A percentile compares a stretch with the other conserved stretches of the same genome.
phyloP scores from a whole-genome alignment of 345 rosid genomes.

The Salix caprea region DNA sequence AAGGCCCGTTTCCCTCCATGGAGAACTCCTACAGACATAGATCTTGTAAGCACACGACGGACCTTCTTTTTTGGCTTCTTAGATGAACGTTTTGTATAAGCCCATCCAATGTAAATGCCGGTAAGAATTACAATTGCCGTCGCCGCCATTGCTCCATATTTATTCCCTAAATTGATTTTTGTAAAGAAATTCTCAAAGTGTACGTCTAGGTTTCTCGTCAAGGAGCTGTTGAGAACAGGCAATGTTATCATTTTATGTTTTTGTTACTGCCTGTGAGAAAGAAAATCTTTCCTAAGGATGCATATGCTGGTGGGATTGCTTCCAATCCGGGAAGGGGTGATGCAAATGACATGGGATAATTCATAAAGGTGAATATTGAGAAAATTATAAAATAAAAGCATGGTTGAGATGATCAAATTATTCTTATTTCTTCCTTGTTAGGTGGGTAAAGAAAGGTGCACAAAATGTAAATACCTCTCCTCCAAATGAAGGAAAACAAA shows the following conservation, averaged over 20 bases:
- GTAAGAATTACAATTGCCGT: constrained; percentile 37
- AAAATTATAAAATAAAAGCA: background rate
- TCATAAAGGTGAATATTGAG: background rate
- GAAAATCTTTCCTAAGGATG: background rate
- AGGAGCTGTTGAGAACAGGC: background rate
- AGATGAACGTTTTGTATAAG: constrained; percentile 31
- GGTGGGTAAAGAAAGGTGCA: constrained; percentile 21
- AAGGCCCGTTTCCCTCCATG: constrained; percentile 52
- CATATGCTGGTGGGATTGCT: background rate
- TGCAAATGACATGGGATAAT: background rate
- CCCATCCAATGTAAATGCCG: constrained; percentile 42
- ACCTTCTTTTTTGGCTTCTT: constrained; percentile 9
- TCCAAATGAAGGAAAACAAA: background rate
- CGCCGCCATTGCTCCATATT: constrained; percentile 38
- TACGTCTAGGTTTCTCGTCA: background rate
- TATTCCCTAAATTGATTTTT: constrained; percentile 25
- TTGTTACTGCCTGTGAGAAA: background rate
- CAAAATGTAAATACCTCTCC: constrained; percentile 11
- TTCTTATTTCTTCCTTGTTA: constrained; percentile 31
- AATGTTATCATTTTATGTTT: background rate
- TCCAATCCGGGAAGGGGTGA: background rate
- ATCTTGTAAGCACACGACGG: constrained; percentile 21
- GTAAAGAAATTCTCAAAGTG: constrained; percentile 21
- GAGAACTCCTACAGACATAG: constrained; percentile 45
- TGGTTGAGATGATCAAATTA: constrained; percentile 1